phyloP scores from a whole-genome alignment of 768 basidiomycete genomes.

The Leucocoprinus leucothites region DNA sequence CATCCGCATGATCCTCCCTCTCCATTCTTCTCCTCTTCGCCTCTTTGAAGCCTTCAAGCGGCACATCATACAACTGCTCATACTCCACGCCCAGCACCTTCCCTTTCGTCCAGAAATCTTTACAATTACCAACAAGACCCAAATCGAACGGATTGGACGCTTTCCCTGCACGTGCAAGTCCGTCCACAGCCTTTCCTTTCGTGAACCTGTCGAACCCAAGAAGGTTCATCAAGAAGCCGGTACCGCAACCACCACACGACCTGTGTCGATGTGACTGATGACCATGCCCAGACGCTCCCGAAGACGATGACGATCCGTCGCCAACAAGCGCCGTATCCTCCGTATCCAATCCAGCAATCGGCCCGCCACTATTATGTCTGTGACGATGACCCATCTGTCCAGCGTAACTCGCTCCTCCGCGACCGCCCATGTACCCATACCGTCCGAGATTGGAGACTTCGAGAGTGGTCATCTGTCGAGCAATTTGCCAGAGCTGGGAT shows the following conservation, averaged over 20 bases:
- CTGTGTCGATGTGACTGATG: slow-evolving; percentile 42
- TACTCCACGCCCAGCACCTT: slow-evolving; percentile 88
- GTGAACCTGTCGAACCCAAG: slow-evolving; percentile 95
- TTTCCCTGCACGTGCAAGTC: slow-evolving; percentile 71
- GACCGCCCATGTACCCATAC: slow-evolving; percentile 96
- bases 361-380: slow-evolving; percentile 25
- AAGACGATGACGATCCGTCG: slow-evolving; percentile 19
- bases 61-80: slow-evolving; percentile 85
- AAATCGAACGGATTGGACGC: slow-evolving; percentile 92
- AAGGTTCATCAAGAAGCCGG: slow-evolving; percentile 82
- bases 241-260: slow-evolving; percentile 39
- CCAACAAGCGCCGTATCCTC: slow-evolving; percentile 42
- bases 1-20: slow-evolving; percentile 57
- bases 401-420: slow-evolving; percentile 62
- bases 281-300: slow-evolving; percentile 26
- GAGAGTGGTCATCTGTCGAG: slow-evolving; percentile 92
- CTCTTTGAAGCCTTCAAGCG: slow-evolving; percentile 78
- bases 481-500: slow-evolving; percentile 89
- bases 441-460: slow-evolving; percentile 95
- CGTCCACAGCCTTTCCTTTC: slow-evolving; percentile 83
- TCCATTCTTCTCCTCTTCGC: slow-evolving; percentile 55
- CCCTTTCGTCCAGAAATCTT: slow-evolving; percentile 92
- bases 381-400: slow-evolving; percentile 83
- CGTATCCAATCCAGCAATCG: slow-evolving; percentile 41
- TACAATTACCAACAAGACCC: slow-evolving; percentile 75